These are phyloP conservation scores for Zostera marina DNA, from an alignment of 116 monocot species.

Conservation along the genomic window DNA sequence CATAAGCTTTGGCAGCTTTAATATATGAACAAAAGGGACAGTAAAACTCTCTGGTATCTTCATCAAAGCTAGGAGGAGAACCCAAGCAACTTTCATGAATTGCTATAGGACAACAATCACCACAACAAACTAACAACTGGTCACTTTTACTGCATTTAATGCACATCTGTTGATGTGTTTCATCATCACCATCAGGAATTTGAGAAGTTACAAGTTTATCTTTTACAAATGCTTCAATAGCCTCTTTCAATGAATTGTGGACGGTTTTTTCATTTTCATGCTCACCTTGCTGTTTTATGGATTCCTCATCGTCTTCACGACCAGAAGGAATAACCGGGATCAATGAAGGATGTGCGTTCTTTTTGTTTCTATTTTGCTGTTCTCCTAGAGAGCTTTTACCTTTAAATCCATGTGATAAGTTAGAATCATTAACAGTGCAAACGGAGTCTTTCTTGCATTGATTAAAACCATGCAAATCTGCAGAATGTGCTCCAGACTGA, in stretches of 20 bases:
- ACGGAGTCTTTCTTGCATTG: background rate
- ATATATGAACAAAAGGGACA: constrained; percentile 52
- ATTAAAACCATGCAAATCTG: background rate
- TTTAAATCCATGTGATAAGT: background rate
- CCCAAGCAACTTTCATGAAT: constrained; percentile 48
- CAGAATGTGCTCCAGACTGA: background rate
- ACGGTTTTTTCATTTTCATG: constrained; percentile 8
- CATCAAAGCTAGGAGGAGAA: constrained; percentile 6
- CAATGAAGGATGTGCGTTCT: background rate
- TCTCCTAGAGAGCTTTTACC: background rate
- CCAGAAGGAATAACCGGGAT: background rate
- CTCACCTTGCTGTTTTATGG: constrained; percentile 9
- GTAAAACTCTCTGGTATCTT: constrained; percentile 22
- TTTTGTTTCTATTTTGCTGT: background rate
- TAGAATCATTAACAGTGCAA: background rate
- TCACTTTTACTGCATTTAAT: constrained; percentile 38
- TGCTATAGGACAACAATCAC: constrained; percentile 24
- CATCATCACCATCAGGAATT: constrained; percentile 6
- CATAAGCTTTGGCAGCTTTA: constrained; percentile 23
- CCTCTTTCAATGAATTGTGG: background rate
- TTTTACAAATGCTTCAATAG: constrained; percentile 7
- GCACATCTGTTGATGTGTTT: constrained; percentile 20
- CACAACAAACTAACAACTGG: constrained; percentile 33
- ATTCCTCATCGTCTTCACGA: background rate
- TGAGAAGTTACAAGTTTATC: constrained; percentile 10